phyloP scores from a whole-genome alignment of 2,329 filamentous ascomycete species.

The Ophiocordyceps camponoti-rufipedis region DNA sequence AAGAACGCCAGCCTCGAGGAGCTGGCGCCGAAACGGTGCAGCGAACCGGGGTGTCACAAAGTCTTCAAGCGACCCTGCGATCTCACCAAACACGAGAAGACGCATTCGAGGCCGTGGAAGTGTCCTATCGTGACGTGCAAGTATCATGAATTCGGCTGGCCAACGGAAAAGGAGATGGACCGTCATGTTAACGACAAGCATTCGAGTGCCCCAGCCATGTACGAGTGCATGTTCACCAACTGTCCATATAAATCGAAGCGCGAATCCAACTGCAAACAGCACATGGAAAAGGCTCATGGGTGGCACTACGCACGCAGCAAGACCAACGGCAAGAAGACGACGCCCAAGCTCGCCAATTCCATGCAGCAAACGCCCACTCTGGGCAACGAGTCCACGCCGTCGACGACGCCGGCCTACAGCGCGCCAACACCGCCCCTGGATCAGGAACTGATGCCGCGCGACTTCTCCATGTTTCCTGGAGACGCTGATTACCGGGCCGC shows the following conservation, averaged over 20 bases:
- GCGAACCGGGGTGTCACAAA: slow-evolving; percentile 61
- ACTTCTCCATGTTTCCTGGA: slow-evolving; percentile 31
- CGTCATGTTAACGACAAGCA: slow-evolving; percentile 96
- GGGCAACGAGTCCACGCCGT: slow-evolving; percentile 43
- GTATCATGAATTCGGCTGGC: slow-evolving; percentile 80
- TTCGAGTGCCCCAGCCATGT: slow-evolving; percentile 60
- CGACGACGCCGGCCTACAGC: slow-evolving; percentile 28
- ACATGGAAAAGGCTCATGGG: slow-evolving; percentile 93
- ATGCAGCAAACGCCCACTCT: slow-evolving; percentile 38
- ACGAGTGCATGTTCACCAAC: slow-evolving; percentile 62
- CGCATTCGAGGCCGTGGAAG: slow-evolving; percentile 91
- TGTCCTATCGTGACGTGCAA: slow-evolving; percentile 71
- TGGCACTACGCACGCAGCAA: slow-evolving; percentile 88
- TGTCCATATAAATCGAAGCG: slow-evolving; percentile 93
- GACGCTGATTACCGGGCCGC: slow-evolving; percentile 25
- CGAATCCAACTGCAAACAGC: slow-evolving; percentile 93
- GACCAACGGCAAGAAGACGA: slow-evolving; percentile 57
- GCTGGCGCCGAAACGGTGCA: slow-evolving; percentile 62
- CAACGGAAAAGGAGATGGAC: slow-evolving; percentile 93
- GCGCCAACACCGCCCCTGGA: slow-evolving; percentile 42
- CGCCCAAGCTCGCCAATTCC: slow-evolving; percentile 25
- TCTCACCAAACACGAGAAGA: slow-evolving; percentile 95
- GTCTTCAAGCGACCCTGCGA: slow-evolving; percentile 96
- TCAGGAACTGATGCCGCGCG: slow-evolving; percentile 14
- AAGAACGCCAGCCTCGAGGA: slow-evolving; percentile 81